Conservation (phyloP, 2,329 filamentous ascomycete genomes). For the Eutypa lata region DNA sequence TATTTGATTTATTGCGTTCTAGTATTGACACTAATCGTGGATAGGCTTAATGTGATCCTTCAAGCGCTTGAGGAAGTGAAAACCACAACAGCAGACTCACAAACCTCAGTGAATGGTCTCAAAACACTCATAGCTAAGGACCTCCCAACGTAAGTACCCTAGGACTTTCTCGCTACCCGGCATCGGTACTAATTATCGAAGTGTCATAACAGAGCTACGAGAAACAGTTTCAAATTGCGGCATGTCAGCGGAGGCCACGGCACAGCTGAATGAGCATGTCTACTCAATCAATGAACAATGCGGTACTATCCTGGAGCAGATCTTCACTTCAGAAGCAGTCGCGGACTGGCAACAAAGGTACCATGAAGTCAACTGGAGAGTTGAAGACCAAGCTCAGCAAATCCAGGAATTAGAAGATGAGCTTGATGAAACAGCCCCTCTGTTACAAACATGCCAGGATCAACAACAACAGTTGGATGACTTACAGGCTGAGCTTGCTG, state of each 20-base stretch:
- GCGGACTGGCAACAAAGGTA: conserved; percentile 18
- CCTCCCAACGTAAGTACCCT: conserved; percentile 14
- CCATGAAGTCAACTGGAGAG: conserved; percentile 6
- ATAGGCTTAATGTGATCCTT: conserved; percentile 18
- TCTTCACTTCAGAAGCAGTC: conserved; percentile 1
- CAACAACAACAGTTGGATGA: conserved; percentile 8
- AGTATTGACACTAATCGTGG: conserved; percentile 5
- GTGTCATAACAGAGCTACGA: conserved; percentile 10
- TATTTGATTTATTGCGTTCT: background rate
- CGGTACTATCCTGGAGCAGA: conserved; percentile 4
- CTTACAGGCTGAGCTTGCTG: conserved; percentile 3
- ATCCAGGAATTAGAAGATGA: conserved; percentile 11
- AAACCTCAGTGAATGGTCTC: conserved; percentile 11
- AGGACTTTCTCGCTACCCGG: background rate
- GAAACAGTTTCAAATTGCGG: conserved; percentile 4
- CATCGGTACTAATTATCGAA: background rate
- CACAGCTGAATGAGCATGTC: conserved; percentile 6
- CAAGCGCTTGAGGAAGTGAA: conserved; percentile 11
- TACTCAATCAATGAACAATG: conserved; percentile 8
- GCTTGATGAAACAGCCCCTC: conserved; percentile 5
- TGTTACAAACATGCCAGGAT: conserved; percentile 3
- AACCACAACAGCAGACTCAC: conserved; percentile 3
- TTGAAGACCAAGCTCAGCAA: conserved; percentile 4
- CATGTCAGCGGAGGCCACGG: background rate
- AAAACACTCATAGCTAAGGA: conserved; percentile 11